Conservation (phyloP, 2,329 filamentous ascomycete genomes). For the Exophiala sp. region DNA sequence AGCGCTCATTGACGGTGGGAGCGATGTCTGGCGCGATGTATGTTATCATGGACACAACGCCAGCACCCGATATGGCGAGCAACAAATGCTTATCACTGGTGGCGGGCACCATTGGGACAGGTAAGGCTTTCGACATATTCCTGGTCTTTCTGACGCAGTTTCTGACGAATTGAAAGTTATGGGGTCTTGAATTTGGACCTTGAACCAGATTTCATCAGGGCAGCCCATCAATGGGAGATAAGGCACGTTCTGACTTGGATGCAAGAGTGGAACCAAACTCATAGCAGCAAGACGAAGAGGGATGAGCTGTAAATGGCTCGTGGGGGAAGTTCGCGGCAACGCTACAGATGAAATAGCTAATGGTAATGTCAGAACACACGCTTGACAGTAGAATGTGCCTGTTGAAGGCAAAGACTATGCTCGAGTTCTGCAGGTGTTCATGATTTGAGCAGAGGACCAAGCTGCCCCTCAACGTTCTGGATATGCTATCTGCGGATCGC, state of each 20-base stretch:
- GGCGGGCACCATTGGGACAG: constrained; percentile 53
- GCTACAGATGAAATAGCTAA: no score
- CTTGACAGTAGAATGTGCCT: no score
- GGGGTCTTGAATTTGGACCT: constrained; percentile 43
- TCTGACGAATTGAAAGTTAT: constrained; percentile 28
- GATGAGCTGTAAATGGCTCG: constrained; percentile 22
- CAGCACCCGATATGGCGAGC: constrained; percentile 42
- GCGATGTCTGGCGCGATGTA: constrained; percentile 52
- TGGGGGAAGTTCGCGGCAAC: no score
- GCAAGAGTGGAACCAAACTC: constrained; percentile 21
- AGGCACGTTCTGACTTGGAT: constrained; percentile 44
- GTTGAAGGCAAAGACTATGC: no score
- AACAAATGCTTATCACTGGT: constrained; percentile 50
- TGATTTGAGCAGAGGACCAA: no score
- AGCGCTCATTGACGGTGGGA: constrained; percentile 51
- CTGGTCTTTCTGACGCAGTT: no score
- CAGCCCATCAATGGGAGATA: constrained; percentile 52
- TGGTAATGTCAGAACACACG: no score
- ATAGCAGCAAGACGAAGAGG: constrained; percentile 9
- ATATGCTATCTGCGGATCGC: no score
- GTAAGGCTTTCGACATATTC: no score
- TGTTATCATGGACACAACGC: constrained; percentile 50
- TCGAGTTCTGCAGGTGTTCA: no score
- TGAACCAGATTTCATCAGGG: constrained; percentile 51
- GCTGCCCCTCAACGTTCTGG: no score